A percentile compares a stretch with the other conserved stretches of the same genome.
phyloP scores from a whole-genome alignment of 2,329 filamentous ascomycete species.

The Cercospora janseana region DNA sequence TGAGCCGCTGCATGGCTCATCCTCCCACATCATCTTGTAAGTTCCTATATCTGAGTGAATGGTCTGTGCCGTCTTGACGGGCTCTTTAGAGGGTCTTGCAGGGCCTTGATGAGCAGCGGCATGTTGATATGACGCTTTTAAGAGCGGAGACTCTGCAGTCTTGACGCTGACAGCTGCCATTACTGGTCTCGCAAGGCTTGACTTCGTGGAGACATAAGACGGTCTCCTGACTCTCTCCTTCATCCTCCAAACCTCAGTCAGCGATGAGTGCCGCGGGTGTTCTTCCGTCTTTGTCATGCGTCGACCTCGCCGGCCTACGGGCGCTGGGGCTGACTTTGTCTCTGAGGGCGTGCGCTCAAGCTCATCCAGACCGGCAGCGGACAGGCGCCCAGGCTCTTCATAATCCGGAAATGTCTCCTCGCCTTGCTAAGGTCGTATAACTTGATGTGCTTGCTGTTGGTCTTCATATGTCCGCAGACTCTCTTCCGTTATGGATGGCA shows the following conservation, averaged over 20 bases:
- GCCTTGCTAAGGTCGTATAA: background rate
- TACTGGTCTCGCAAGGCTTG: constrained; percentile 23
- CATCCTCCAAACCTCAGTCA: constrained; percentile 20
- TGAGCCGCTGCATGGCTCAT: constrained; percentile 19
- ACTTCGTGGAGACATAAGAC: constrained; percentile 18
- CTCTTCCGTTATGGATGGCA: constrained; percentile 11
- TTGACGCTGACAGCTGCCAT: constrained; percentile 28
- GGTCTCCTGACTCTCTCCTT: constrained; percentile 18
- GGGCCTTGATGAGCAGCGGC: constrained; percentile 5
- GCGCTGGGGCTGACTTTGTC: constrained; percentile 7
- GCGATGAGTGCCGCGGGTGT: constrained; percentile 18
- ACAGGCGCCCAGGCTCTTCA: background rate
- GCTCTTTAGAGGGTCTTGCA: background rate
- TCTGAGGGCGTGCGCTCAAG: constrained; percentile 3
- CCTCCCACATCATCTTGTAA: constrained; percentile 31
- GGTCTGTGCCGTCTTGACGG: constrained; percentile 28
- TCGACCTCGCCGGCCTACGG: constrained; percentile 11
- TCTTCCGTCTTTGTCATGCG: constrained; percentile 18
- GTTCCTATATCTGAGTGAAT: constrained; percentile 27
- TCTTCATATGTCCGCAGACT: constrained; percentile 4
- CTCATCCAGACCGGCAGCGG: background rate
- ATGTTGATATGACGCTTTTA: constrained; percentile 26
- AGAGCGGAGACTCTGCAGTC: constrained; percentile 19
- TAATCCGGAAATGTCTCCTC: constrained; percentile 1
- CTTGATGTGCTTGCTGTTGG: background rate